Evolutionary conservation across 208 protist genomes (phyloP).

Genomic region (Trypanosoma platydactyli): DNA sequence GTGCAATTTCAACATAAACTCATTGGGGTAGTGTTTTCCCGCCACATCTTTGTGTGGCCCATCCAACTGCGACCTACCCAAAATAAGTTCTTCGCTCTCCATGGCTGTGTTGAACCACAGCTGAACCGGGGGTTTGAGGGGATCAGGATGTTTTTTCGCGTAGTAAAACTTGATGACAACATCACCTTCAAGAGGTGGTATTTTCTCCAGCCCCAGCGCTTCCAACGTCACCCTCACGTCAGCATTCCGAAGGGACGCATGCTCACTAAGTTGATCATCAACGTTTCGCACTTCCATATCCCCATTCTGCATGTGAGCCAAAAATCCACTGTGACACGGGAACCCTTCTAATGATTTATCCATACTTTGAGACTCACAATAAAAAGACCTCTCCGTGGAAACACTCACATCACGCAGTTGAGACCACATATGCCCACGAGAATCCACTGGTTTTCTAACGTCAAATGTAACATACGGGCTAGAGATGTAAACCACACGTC

Average conservation of each 20-base stretch:
- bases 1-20: slow-evolving; percentile 45
- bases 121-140: slow-evolving; percentile 65
- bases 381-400: slow-evolving; percentile 58
- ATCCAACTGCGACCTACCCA: slow-evolving; percentile 43
- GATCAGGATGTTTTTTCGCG: slow-evolving; percentile 61
- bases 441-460: slow-evolving; percentile 35
- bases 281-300: not conserved
- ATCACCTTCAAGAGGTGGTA: slow-evolving; percentile 54
- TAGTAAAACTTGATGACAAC: slow-evolving; percentile 74
- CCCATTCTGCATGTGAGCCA: not conserved
- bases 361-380: slow-evolving; percentile 49
- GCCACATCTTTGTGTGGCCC: slow-evolving; percentile 77
- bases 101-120: slow-evolving; percentile 80
- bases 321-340: slow-evolving; percentile 8
- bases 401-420: slow-evolving; percentile 60
- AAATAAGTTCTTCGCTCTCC: slow-evolving; percentile 22
- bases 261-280: slow-evolving; percentile 8
- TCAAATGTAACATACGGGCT: slow-evolving; percentile 58
- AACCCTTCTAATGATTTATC: slow-evolving; percentile 14
- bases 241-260: not conserved
- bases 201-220: slow-evolving; percentile 36
- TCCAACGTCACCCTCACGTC: slow-evolving; percentile 34
- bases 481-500: slow-evolving; percentile 57
- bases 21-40: slow-evolving; percentile 52
- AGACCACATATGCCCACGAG: slow-evolving; percentile 48